These are phyloP conservation scores for Heliocybe sulcata DNA, from an alignment of 1,284 basidiomycete genomes.

Conservation along the genomic window DNA sequence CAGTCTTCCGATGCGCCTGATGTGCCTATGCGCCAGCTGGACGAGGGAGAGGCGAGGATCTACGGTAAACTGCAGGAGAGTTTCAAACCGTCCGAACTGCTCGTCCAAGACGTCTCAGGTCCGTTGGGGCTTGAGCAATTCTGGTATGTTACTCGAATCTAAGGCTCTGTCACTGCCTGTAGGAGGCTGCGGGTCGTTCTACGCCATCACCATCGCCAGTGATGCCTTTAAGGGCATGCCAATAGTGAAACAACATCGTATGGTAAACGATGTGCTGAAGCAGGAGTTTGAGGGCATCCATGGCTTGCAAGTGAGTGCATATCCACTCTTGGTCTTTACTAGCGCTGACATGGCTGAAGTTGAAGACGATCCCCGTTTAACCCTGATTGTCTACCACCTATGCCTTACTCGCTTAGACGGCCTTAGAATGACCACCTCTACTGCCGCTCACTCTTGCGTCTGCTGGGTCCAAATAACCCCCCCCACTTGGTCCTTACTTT, in stretches of 20 bases:
- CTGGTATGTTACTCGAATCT: not conserved
- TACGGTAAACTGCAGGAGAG: conserved; percentile 63
- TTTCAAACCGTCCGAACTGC: conserved; percentile 71
- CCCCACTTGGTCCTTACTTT: too few species aligned
- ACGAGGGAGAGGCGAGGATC: conserved; percentile 67
- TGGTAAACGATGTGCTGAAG: conserved; percentile 87
- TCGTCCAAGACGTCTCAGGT: conserved; percentile 91
- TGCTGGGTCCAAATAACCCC: too few species aligned
- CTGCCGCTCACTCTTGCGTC: too few species aligned
- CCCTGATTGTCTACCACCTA: too few species aligned
- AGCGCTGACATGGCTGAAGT: not conserved
- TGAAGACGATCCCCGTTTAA: conserved; percentile 2
- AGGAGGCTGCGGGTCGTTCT: conserved; percentile 97
- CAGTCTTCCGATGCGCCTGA: too few species aligned
- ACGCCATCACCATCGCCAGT: conserved; percentile 87
- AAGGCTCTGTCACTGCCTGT: not conserved
- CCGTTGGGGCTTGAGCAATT: conserved; percentile 12
- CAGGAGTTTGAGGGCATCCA: conserved; percentile 90
- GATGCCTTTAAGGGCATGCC: conserved; percentile 80
- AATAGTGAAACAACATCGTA: conserved; percentile 89
- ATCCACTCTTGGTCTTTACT: not conserved
- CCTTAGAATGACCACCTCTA: too few species aligned
- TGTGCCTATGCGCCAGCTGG: conserved; percentile 16
- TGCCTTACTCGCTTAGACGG: too few species aligned
- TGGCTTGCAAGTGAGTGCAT: conserved; percentile 76